phyloP scores from a whole-genome alignment of 1,284 basidiomycete species.

The Anthracocystis setariae region DNA sequence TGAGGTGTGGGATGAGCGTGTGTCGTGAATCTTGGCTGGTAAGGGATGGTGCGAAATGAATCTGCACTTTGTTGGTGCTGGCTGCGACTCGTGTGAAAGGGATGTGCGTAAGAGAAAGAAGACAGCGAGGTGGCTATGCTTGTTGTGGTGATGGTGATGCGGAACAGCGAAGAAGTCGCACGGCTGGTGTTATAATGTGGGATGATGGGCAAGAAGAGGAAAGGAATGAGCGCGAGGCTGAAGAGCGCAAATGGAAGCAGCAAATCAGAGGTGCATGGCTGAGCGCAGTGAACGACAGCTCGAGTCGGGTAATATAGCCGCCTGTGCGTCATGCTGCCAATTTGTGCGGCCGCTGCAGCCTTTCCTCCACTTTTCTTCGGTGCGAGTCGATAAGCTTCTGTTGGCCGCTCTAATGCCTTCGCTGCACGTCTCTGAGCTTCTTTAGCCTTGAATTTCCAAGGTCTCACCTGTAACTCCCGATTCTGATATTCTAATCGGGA shows the following conservation, averaged over 20 bases:
- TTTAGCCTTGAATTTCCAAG: not conserved
- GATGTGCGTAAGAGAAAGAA: not conserved
- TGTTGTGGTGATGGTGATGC: not conserved
- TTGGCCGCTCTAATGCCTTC: slow-evolving; percentile 18
- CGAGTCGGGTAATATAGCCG: not conserved
- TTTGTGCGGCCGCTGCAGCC: not conserved
- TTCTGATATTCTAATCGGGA: too few relatives aligned
- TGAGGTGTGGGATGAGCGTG: not conserved
- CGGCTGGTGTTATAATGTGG: too few relatives aligned
- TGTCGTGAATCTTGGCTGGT: slow-evolving; percentile 15
- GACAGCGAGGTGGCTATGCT: too few relatives aligned
- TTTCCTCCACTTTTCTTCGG: slow-evolving; percentile 37
- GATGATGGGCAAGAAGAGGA: not conserved
- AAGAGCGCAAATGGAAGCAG: not conserved
- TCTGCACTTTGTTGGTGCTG: not conserved
- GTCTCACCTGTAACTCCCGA: too few relatives aligned
- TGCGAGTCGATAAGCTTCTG: slow-evolving; percentile 23
- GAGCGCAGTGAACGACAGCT: slow-evolving; percentile 8
- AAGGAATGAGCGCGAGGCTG: not conserved
- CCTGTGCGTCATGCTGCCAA: slow-evolving; percentile 19
- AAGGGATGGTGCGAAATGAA: not conserved
- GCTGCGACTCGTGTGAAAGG: not conserved
- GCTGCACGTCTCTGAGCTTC: not conserved
- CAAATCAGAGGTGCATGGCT: too few relatives aligned
- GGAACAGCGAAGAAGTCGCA: not conserved